Evolutionary conservation across 106 monocot species (phyloP), one percentile per base, ranked within the genome.

Genomic region (Gastrodia elata): DNA sequence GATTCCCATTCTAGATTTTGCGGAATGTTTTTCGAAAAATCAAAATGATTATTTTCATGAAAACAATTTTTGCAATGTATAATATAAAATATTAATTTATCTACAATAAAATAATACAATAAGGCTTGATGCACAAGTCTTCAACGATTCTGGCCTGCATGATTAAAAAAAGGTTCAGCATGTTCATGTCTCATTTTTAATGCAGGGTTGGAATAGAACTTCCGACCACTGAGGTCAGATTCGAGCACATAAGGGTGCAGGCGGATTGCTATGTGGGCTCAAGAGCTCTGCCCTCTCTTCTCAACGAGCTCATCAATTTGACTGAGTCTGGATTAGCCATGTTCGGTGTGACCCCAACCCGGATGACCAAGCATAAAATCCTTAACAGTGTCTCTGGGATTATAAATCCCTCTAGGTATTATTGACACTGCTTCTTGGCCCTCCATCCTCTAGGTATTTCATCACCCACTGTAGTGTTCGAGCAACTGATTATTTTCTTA

Each of bases 141-240:
- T n/a, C n/a, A n/a, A n/a, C n/a, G n/a, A n/a, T n/a, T n/a, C n/a
- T n/a, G n/a, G n/a, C n/a, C n/a, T n/a, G n/a, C n/a, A n/a, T n/a
- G n/a, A n/a, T n/a, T n/a, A n/a, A n/a, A n/a, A n/a, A n/a, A n/a
- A n/a, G n/a, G n/a, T n/a, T n/a, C n/a, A n/a, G n/a, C n/a, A n/a
- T n/a, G n/a, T n/a, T n/a, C n/a, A n/a, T n/a, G n/a, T n/a, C n/a
- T n/a, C n/a, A n/a, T n/a, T n/a, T n/a, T n/a, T n/a, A n/a, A n/a
- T n/a, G n/a, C 79, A 92, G 92, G 79, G 92, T 83, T 13, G 92
- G 92, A 9, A 83, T 92, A 13, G 39, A 76, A 13, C 81, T 89
- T 4, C 92, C 92, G 8, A 92, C 85, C 9, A 86, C 89, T 52
- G 92, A 92, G 73, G 84, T 89, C 0, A 72, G 89, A 64, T 92